Evolutionary conservation across 441 rosid genomes (phyloP).

Genomic region (Croton laevigatus): DNA sequence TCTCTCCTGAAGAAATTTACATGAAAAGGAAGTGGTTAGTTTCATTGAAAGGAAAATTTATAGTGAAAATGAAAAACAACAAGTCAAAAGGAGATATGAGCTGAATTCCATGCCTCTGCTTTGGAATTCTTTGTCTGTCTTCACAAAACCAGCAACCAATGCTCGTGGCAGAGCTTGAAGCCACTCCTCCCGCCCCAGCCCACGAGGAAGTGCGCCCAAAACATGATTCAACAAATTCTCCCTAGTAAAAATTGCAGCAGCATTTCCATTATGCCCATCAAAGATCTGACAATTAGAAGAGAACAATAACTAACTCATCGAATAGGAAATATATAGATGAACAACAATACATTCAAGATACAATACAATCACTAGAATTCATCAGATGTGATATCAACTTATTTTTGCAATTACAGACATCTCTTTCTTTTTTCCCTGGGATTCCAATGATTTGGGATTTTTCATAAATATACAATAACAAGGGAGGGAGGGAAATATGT

Average conservation of each 20-base stretch:
- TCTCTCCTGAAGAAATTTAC: conserved; percentile 52
- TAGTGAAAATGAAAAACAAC: conserved; percentile 2
- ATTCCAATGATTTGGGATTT: neutral
- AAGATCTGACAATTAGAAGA: conserved; percentile 50
- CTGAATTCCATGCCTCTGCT: conserved; percentile 50
- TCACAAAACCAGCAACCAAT: conserved; percentile 90
- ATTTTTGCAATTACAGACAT: neutral
- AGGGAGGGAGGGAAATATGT: neutral
- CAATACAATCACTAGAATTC: conserved; percentile 5
- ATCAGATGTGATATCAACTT: conserved; percentile 1
- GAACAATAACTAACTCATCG: conserved; percentile 11
- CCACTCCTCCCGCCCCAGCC: conserved; percentile 79
- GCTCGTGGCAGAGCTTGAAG: conserved; percentile 85
- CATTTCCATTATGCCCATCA: conserved; percentile 90
- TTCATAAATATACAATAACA: neutral
- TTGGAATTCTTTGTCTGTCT: conserved; percentile 91
- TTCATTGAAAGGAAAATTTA: conserved; percentile 13
- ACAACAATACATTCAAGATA: conserved; percentile 9
- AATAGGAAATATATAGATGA: conserved; percentile 13
- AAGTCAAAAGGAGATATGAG: neutral
- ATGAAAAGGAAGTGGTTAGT: conserved; percentile 12
- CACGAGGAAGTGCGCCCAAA: conserved; percentile 65
- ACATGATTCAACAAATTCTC: conserved; percentile 71
- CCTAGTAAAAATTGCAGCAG: conserved; percentile 77
- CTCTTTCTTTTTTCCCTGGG: neutral